Conservation (phyloP, 257 asterid genomes). For the Lantana camara region DNA sequence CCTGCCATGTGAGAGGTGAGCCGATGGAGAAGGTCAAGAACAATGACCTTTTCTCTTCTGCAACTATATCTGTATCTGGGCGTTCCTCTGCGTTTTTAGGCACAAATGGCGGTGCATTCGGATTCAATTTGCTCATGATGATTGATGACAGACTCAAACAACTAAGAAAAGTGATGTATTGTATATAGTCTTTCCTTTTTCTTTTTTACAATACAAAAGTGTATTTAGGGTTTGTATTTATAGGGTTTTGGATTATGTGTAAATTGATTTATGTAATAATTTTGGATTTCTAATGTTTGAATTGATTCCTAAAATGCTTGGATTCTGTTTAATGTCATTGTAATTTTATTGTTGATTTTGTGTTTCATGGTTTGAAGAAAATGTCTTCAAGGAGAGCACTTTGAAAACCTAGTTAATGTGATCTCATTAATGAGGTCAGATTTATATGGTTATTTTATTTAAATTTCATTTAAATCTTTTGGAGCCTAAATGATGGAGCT, state of each 20-base stretch:
- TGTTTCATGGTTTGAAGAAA: background rate
- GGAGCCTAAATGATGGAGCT: too few species aligned
- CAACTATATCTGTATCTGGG: too few species aligned
- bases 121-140: background rate
- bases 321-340: background rate
- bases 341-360: background rate
- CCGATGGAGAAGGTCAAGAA: too few species aligned
- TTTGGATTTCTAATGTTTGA: background rate
- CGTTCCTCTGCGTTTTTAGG: background rate
- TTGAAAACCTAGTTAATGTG: background rate
- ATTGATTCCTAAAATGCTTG: background rate
- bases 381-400: background rate
- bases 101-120: slow-evolving; percentile 1
- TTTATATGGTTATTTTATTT: too few species aligned
- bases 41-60: too few species aligned
- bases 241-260: background rate
- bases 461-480: too few species aligned
- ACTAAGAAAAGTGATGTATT: background rate
- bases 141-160: background rate
- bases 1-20: background rate
- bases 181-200: background rate
- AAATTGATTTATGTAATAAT: background rate
- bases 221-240: background rate
- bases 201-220: background rate
- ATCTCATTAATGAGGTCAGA: too few species aligned